These are phyloP conservation scores for Purpureocillium lavendulum DNA, from an alignment of 2,329 filamentous ascomycete species.

Conservation along the genomic window DNA sequence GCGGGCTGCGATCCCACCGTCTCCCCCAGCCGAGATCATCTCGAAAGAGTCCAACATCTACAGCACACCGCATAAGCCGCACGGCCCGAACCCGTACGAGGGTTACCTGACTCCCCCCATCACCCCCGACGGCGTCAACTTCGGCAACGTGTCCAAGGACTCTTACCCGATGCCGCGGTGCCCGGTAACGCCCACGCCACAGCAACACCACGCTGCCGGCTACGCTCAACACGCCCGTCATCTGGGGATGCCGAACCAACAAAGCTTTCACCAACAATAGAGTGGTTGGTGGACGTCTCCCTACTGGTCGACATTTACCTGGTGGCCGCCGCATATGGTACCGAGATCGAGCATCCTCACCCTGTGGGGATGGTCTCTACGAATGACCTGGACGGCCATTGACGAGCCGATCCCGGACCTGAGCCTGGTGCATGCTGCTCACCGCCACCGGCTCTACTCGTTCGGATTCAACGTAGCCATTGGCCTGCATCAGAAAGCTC, in stretches of 20 bases:
- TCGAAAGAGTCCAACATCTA: slow-evolving; percentile 54
- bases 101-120: slow-evolving; percentile 82
- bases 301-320: neutral
- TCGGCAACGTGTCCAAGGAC: slow-evolving; percentile 39
- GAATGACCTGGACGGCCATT: slow-evolving; percentile 1
- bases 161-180: slow-evolving; percentile 42
- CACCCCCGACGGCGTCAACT: slow-evolving; percentile 63
- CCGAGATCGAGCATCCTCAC: slow-evolving; percentile 4
- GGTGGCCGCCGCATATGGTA: slow-evolving; percentile 2
- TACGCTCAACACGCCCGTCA: slow-evolving; percentile 26
- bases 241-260: slow-evolving; percentile 31
- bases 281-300: slow-evolving; percentile 4
- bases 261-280: slow-evolving; percentile 34
- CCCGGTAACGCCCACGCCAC: slow-evolving; percentile 54
- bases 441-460: neutral
- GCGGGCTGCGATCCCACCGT: slow-evolving; percentile 43
- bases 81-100: slow-evolving; percentile 57
- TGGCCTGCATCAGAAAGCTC: neutral
- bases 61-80: slow-evolving; percentile 72
- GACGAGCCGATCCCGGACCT: slow-evolving; percentile 4
- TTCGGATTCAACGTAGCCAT: slow-evolving; percentile 1
- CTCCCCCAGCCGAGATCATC: slow-evolving; percentile 47
- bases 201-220: slow-evolving; percentile 27
- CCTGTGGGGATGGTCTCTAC: slow-evolving; percentile 5
- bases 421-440: neutral